Conservation (phyloP, 2,329 filamentous ascomycete species). For the Pseudocercospora eumusae region DNA sequence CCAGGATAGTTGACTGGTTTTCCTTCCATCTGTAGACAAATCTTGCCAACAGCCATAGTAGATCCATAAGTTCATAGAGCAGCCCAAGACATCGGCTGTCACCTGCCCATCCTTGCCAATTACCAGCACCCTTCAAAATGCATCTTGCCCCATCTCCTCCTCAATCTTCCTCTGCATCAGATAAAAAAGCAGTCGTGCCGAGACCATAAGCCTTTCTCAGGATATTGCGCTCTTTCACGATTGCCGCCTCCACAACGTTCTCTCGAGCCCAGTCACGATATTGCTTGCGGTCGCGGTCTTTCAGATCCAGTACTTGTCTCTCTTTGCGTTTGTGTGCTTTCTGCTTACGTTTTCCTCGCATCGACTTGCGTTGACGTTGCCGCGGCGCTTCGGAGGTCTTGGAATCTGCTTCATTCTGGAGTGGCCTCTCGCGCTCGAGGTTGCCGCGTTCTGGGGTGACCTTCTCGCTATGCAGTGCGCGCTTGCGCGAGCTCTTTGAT, state of each 20-base stretch:
- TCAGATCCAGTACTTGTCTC: background rate
- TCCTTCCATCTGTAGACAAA: background rate
- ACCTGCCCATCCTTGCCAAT: background rate
- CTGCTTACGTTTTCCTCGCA: background rate
- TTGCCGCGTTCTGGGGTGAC: background rate
- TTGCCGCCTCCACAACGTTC: background rate
- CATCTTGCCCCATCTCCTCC: background rate
- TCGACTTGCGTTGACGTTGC: background rate
- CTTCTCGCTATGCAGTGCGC: background rate
- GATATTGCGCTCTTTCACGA: background rate
- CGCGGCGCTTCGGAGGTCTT: background rate
- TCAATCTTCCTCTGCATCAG: background rate
- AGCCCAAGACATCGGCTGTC: background rate
- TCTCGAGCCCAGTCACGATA: slow-evolving; percentile 2
- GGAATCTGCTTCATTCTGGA: background rate
- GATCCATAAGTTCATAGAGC: background rate
- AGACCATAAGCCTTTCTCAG: background rate
- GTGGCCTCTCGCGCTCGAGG: background rate
- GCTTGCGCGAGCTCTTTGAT: background rate
- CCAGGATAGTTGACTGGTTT: background rate
- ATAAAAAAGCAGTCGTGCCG: background rate
- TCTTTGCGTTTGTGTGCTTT: background rate
- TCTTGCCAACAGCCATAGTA: background rate
- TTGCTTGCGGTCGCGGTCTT: background rate
- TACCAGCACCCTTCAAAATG: background rate